A percentile compares a stretch with the other conserved stretches of the same genome.
Evolutionary conservation across 2,329 filamentous ascomycete species (phyloP).

Genomic region (Xylariomycetidae sp.): DNA sequence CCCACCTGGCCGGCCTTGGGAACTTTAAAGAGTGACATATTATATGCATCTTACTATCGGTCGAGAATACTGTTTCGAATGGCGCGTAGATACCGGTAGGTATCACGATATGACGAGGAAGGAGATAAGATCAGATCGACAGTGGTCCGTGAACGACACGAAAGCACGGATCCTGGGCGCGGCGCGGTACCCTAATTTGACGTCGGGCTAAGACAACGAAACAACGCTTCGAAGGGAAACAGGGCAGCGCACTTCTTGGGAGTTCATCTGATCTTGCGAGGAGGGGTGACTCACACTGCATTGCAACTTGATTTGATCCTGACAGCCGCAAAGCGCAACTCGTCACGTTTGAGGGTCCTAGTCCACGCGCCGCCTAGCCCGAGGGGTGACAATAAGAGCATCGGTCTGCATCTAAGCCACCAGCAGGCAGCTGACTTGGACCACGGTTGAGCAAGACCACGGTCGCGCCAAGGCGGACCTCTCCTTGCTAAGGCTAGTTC

Average conservation of each 20-base stretch:
- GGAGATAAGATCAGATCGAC: slow-evolving; percentile 5
- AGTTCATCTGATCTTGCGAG: background rate
- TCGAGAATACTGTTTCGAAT: background rate
- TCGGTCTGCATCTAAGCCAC: slow-evolving; percentile 1
- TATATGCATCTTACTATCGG: background rate
- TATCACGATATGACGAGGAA: no score
- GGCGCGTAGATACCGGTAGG: no score
- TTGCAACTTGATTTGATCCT: background rate
- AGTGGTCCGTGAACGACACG: slow-evolving; percentile 8
- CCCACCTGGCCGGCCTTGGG: background rate
- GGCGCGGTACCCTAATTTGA: slow-evolving; percentile 2
- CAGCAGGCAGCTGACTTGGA: slow-evolving; percentile 1
- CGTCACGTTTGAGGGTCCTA: background rate
- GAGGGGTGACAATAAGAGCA: background rate
- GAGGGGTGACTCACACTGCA: background rate
- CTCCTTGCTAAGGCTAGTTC: background rate
- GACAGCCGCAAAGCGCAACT: no score
- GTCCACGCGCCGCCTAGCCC: background rate
- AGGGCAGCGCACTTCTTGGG: slow-evolving; percentile 1
- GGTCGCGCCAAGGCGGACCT: background rate
- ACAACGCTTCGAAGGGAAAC: background rate
- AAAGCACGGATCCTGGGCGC: background rate
- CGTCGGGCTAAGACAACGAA: background rate
- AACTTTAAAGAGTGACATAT: background rate
- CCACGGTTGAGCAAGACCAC: background rate